Evolutionary conservation across 2,329 filamentous ascomycete species (phyloP).

Genomic region (Pseudogymnoascus sp.): DNA sequence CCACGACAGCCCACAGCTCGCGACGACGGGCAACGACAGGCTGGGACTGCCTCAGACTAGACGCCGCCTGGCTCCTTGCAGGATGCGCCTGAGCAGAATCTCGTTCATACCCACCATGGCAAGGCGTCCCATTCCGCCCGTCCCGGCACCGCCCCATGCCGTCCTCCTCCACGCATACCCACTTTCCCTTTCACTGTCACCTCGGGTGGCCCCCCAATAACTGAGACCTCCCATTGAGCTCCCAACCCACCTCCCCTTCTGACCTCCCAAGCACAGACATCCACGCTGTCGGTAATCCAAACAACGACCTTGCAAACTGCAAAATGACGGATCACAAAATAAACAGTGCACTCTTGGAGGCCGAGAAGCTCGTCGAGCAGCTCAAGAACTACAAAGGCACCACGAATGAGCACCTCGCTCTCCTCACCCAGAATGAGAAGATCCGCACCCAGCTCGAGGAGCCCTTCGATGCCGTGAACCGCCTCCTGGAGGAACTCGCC

Average conservation of each 20-base stretch:
- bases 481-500: slow-evolving; percentile 20
- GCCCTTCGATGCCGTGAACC: slow-evolving; percentile 18
- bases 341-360: slow-evolving; percentile 7
- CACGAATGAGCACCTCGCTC: slow-evolving; percentile 13
- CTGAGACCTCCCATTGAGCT: neutral
- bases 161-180: neutral
- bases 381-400: slow-evolving; percentile 20
- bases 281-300: neutral
- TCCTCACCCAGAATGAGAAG: slow-evolving; percentile 17
- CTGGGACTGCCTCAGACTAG: neutral
- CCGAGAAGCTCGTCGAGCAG: slow-evolving; percentile 14
- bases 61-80: neutral
- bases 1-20: neutral
- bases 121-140: neutral
- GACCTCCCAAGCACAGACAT: neutral
- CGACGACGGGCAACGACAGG: neutral
- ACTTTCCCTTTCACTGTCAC: neutral
- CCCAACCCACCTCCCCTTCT: neutral
- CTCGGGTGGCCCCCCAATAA: neutral
- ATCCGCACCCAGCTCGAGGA: slow-evolving; percentile 18
- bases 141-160: neutral
- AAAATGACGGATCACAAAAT: slow-evolving; percentile 1
- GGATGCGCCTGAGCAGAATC: neutral
- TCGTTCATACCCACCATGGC: neutral
- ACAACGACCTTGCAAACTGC: neutral